Percentiles rank a stretch among this genome's conserved stretches.
phyloP scores from a whole-genome alignment of 1,284 basidiomycete species.

The Ceratobasidium sp. region DNA sequence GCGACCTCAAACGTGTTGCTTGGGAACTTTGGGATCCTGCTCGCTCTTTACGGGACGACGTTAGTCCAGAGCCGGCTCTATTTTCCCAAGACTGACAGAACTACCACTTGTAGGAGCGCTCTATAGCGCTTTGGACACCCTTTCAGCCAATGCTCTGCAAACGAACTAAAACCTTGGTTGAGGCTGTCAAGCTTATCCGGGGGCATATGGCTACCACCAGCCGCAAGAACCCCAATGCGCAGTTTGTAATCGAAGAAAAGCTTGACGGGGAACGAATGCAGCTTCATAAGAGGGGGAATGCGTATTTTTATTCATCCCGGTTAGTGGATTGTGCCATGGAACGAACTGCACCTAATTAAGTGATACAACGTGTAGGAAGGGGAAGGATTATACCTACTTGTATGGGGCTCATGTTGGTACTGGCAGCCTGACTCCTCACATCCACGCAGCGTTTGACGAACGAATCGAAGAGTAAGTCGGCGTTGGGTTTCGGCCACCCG shows the following conservation, averaged over 20 bases:
- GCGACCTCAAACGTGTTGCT: conserved; percentile 90
- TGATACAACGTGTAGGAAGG: conserved; percentile 69
- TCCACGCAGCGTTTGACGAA: conserved; percentile 76
- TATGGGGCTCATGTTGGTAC: conserved; percentile 84
- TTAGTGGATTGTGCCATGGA: conserved; percentile 51
- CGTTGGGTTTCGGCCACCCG: not conserved
- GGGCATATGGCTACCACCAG: conserved; percentile 56
- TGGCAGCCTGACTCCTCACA: conserved; percentile 88
- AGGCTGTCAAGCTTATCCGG: conserved; percentile 84
- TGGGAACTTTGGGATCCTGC: conserved; percentile 80
- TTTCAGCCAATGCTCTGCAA: conserved; percentile 96
- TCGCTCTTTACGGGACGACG: conserved; percentile 59
- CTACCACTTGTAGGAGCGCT: conserved; percentile 70
- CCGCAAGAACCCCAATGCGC: conserved; percentile 48
- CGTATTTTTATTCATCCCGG: conserved; percentile 93
- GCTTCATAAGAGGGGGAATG: conserved; percentile 86
- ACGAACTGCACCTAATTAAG: conserved; percentile 36
- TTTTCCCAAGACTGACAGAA: not conserved
- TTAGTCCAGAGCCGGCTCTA: conserved; percentile 50
- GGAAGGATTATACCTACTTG: conserved; percentile 91
- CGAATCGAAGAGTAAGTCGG: conserved; percentile 79
- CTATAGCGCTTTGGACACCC: conserved; percentile 79
- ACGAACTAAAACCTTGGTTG: conserved; percentile 79
- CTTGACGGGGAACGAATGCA: conserved; percentile 96
- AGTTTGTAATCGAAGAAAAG: conserved; percentile 93